Percentiles rank a stretch among this genome's conserved stretches.
phyloP scores from a whole-genome alignment of 2,329 filamentous ascomycete species.

The Paramyrothecium roridum region DNA sequence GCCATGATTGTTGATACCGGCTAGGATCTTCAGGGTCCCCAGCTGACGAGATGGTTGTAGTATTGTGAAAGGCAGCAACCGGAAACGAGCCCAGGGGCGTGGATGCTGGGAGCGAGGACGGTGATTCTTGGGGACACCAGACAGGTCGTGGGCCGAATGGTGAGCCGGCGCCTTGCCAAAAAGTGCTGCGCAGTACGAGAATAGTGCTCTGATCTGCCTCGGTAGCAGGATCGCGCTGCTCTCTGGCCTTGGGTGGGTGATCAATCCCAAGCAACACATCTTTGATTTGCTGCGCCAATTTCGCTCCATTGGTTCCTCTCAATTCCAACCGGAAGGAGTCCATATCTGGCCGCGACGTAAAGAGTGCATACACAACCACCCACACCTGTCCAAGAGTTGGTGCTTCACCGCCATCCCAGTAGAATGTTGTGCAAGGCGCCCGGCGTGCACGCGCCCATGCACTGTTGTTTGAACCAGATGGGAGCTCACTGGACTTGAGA shows the following conservation, averaged over 20 bases:
- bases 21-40: neutral
- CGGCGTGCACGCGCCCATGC: slow-evolving; percentile 47
- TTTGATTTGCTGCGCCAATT: slow-evolving; percentile 13
- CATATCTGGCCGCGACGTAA: slow-evolving; percentile 23
- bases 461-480: slow-evolving; percentile 24
- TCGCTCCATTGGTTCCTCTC: slow-evolving; percentile 10
- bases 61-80: neutral
- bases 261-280: slow-evolving; percentile 36
- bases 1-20: slow-evolving; percentile 20
- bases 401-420: slow-evolving; percentile 32
- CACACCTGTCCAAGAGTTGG: slow-evolving; percentile 45
- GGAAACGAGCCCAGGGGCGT: slow-evolving; percentile 30
- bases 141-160: slow-evolving; percentile 59
- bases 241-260: slow-evolving; percentile 28
- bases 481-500: neutral
- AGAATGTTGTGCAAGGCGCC: slow-evolving; percentile 37
- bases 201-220: slow-evolving; percentile 29
- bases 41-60: neutral
- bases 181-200: slow-evolving; percentile 46
- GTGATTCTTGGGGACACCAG: slow-evolving; percentile 33
- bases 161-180: slow-evolving; percentile 66
- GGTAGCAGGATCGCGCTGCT: slow-evolving; percentile 13
- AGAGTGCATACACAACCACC: slow-evolving; percentile 46
- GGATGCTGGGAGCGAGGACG: slow-evolving; percentile 31
- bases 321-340: slow-evolving; percentile 19